Evolutionary conservation across 352 stramenopile genomes (phyloP).

Genomic region (Paralagenidium karlingii): DNA sequence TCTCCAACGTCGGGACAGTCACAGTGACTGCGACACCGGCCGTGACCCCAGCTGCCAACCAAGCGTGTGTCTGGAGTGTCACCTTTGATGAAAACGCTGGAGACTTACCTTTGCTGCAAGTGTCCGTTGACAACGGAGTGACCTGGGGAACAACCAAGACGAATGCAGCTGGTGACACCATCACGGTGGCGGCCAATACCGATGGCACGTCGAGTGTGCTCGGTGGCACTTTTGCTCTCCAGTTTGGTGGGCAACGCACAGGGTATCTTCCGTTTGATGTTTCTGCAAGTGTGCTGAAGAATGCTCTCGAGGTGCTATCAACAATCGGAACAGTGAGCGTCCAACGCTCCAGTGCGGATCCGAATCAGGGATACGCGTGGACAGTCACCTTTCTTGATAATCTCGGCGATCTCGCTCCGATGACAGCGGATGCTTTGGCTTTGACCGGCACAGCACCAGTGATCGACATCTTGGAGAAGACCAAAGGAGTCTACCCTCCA

Average conservation of each 20-base stretch:
- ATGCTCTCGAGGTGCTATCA: slow-evolving; percentile 80
- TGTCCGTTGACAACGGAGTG: slow-evolving; percentile 23
- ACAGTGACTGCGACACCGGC: slow-evolving; percentile 54
- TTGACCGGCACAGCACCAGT: slow-evolving; percentile 83
- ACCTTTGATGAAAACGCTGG: slow-evolving; percentile 93
- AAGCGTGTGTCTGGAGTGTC: slow-evolving; percentile 85
- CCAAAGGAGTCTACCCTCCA: slow-evolving; percentile 69
- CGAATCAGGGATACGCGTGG: slow-evolving; percentile 90
- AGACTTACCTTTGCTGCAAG: slow-evolving; percentile 39
- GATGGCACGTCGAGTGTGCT: slow-evolving; percentile 41
- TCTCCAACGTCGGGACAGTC: slow-evolving; percentile 84
- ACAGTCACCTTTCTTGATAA: slow-evolving; percentile 88
- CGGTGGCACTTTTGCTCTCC: slow-evolving; percentile 77
- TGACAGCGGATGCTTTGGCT: slow-evolving; percentile 70
- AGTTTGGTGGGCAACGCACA: slow-evolving; percentile 81
- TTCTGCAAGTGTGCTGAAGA: slow-evolving; percentile 78
- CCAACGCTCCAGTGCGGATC: slow-evolving; percentile 68
- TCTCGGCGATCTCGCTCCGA: slow-evolving; percentile 64
- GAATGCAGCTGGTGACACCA: slow-evolving; percentile 18
- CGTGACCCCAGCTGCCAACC: slow-evolving; percentile 14
- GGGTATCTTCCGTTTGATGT: slow-evolving; percentile 86
- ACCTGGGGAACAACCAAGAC: slow-evolving; percentile 21
- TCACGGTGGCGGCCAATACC: slow-evolving; percentile 20
- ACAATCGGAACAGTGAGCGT: slow-evolving; percentile 86
- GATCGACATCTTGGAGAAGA: slow-evolving; percentile 60